Percentiles rank a stretch among this genome's conserved stretches.
Conservation (phyloP, 768 basidiomycete species). For the Boletus reticuloceps region DNA sequence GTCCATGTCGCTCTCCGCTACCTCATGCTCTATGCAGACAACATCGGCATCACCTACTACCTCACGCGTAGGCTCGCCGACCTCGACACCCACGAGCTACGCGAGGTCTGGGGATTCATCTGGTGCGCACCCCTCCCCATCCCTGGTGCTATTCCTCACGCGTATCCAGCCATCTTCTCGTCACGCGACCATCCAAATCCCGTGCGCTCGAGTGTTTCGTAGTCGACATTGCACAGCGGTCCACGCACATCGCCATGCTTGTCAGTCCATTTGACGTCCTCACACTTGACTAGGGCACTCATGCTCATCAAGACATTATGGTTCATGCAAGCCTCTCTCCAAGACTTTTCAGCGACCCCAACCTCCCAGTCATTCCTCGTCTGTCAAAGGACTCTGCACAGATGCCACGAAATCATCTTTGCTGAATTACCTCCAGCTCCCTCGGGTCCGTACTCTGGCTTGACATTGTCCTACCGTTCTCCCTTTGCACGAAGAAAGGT, state of each 20-base stretch:
- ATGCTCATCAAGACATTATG: conserved; percentile 71
- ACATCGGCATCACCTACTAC: conserved; percentile 91
- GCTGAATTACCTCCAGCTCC: conserved; percentile 72
- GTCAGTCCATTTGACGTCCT: conserved; percentile 52
- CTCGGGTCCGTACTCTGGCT: conserved; percentile 63
- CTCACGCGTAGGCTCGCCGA: conserved; percentile 71
- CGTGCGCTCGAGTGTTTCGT: conserved; percentile 94
- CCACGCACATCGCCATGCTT: conserved; percentile 93
- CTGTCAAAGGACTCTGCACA: conserved; percentile 87
- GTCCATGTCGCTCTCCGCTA: conserved; percentile 93
- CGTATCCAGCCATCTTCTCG: conserved; percentile 76
- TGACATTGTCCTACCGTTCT: conserved; percentile 47
- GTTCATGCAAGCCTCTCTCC: conserved; percentile 97
- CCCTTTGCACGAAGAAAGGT: conserved; percentile 61
- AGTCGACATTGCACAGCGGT: conserved; percentile 81
- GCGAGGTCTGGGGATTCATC: conserved; percentile 88
- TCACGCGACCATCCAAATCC: conserved; percentile 89
- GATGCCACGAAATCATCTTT: conserved; percentile 96
- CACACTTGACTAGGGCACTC: conserved; percentile 9
- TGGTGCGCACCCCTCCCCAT: conserved; percentile 48
- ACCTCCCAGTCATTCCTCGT: conserved; percentile 81
- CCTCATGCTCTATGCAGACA: conserved; percentile 75
- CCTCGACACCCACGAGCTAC: conserved; percentile 66
- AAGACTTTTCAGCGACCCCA: conserved; percentile 57
- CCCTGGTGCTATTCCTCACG: conserved; percentile 9